A percentile compares a stretch with the other conserved stretches of the same genome.
These are phyloP conservation scores for Pythium guiyangense DNA, from an alignment of 352 stramenopile genomes.

Conservation along the genomic window DNA sequence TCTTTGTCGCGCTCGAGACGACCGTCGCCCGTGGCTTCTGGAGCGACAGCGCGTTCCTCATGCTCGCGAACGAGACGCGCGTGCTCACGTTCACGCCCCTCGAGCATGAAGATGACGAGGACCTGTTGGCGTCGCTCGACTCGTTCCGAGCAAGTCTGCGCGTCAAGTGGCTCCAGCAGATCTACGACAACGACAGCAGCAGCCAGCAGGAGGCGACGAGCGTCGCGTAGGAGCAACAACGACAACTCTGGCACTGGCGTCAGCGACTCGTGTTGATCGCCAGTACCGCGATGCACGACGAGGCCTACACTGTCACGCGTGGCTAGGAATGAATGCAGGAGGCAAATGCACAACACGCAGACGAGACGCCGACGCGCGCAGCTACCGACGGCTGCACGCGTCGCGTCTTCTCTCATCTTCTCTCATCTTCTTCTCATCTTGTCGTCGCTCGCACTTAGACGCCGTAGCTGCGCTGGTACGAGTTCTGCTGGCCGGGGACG, in stretches of 20 bases:
- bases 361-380: conserved; percentile 1
- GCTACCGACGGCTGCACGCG: conserved; percentile 16
- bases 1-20: conserved; percentile 73
- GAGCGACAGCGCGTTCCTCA: conserved; percentile 69
- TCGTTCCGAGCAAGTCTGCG: conserved; percentile 32
- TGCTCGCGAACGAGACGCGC: conserved; percentile 54
- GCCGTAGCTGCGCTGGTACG: conserved; percentile 86
- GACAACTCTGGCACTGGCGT: neutral
- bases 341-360: neutral
- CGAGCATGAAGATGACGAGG: conserved; percentile 1
- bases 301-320: too few relatives aligned
- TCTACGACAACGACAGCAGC: conserved; percentile 23
- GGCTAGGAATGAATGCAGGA: neutral
- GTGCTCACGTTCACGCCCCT: conserved; percentile 43
- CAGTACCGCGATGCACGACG: too few relatives aligned
- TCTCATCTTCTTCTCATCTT: neutral
- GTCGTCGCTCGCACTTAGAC: conserved; percentile 33
- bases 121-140: conserved; percentile 14
- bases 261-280: too few relatives aligned
- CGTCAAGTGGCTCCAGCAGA: conserved; percentile 76
- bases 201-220: neutral
- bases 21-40: conserved; percentile 48
- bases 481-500: conserved; percentile 87
- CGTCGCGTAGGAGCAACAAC: neutral
- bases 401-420: conserved; percentile 5